phyloP scores from a whole-genome alignment of 2,329 filamentous ascomycete species.

The Thermoascus crustaceus region DNA sequence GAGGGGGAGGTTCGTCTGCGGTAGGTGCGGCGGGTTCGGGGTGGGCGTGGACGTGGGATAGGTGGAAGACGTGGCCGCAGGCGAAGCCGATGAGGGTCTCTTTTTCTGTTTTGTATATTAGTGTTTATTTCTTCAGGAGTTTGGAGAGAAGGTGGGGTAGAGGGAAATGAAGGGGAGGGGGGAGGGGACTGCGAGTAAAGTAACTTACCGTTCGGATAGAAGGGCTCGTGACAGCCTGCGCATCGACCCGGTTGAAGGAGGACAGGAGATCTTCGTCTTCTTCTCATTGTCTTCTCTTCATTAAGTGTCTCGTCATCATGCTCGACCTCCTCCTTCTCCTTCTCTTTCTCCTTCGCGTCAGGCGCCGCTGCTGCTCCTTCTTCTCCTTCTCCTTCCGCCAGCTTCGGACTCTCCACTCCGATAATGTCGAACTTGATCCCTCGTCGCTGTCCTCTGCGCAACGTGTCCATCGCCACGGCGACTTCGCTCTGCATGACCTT shows the following conservation, averaged over 20 bases:
- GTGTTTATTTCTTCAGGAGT: not conserved
- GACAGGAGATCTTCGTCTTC: constrained; percentile 4
- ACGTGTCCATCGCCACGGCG: constrained; percentile 67
- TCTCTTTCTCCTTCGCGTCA: not conserved
- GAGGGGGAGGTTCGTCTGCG: constrained; percentile 15
- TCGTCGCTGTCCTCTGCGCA: constrained; percentile 70
- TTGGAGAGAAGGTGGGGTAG: not conserved
- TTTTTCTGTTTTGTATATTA: constrained; percentile 31
- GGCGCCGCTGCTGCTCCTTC: no score
- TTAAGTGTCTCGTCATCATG: constrained; percentile 8
- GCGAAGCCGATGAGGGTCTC: constrained; percentile 57
- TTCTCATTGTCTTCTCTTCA: constrained; percentile 9
- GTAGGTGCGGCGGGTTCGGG: constrained; percentile 19
- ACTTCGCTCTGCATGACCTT: constrained; percentile 83
- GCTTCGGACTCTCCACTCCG: constrained; percentile 7
- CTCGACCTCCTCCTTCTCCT: constrained; percentile 6
- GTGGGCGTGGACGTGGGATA: constrained; percentile 49
- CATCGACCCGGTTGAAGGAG: constrained; percentile 26
- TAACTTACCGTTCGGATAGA: constrained; percentile 30
- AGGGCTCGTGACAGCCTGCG: constrained; percentile 30
- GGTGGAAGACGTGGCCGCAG: constrained; percentile 61
- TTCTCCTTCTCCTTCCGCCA: constrained; percentile 1
- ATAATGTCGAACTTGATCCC: constrained; percentile 83
- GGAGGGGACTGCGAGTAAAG: not conserved
- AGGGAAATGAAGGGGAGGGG: not conserved